Percentiles rank a stretch among this genome's conserved stretches.
phyloP scores from a whole-genome alignment of 2,329 filamentous ascomycete genomes.

The Penicillium hesseltinei region DNA sequence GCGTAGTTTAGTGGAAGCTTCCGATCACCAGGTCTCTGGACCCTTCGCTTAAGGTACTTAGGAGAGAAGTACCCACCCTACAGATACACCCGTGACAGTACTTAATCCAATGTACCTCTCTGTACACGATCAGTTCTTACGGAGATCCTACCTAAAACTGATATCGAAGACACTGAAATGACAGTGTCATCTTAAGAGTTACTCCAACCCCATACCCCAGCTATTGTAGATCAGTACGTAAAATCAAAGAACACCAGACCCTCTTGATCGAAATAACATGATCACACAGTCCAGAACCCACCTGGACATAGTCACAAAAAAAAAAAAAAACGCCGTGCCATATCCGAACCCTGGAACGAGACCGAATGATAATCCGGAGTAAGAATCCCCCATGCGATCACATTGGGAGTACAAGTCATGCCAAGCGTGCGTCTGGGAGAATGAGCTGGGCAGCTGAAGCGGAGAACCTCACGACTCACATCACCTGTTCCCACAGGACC shows the following conservation, averaged over 20 bases:
- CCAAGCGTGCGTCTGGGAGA: neutral
- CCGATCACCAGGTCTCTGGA: neutral
- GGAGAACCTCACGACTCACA: neutral
- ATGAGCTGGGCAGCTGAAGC: neutral
- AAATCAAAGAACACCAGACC: neutral
- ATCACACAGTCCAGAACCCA: neutral
- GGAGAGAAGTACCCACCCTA: neutral
- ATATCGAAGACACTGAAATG: neutral
- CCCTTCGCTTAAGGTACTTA: neutral
- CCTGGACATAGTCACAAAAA: neutral
- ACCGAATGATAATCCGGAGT: neutral
- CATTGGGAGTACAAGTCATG: neutral
- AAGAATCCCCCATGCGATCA: neutral
- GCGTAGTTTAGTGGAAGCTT: neutral
- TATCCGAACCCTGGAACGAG: neutral
- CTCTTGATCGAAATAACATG: neutral
- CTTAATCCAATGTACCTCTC: neutral
- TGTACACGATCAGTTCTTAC: neutral
- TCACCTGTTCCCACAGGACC: neutral
- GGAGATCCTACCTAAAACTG: neutral
- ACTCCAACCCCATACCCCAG: neutral
- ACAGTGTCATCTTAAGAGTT: neutral
- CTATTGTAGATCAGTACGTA: neutral
- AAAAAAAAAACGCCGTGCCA: neutral
- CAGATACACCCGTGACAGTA: neutral